Evolutionary conservation across 768 basidiomycete genomes (phyloP), one percentile per base, ranked within the genome.

Genomic region (Phylloporus rhodoxanthus): DNA sequence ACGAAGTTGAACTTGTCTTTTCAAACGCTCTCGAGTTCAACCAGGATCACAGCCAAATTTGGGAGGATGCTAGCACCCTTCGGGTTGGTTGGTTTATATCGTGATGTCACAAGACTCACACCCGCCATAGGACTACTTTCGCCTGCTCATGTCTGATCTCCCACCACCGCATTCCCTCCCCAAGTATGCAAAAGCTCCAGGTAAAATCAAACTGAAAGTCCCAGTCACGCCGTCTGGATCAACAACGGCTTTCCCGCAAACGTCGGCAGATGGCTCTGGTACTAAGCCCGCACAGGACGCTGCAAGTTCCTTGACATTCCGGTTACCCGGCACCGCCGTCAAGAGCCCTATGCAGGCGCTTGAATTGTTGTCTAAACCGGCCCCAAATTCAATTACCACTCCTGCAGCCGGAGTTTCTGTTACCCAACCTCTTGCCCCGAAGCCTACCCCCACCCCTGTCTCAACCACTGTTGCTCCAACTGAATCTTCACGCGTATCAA

Each of bases 1-100:
- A 79, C 8, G 94, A 97, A 51, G 85, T 94, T 13, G 90, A 93
- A 58, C 77, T 93, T 36, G 86, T 97, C 21, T 95, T 93, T 68
- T 78, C 81, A 7, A 97, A 97, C 63, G 94, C 92, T 9, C 74
- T 90, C 64, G 69, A 77, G 50, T 97, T 93, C 70, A 97, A 97
- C 58, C 82, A 80, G 60, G 92, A 95, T 25, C 82, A 86, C 60
- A 89, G 85, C 23, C 76, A 69, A 48, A 87, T 92, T 25, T 91
- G 87, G 84, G 81, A 87, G 57, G 87, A 90, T 58, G 88, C 90
- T 17, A 62, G 75, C 17, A 66, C 71, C 3, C 76, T 92, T 21
- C 74, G 81, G 58, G 89, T 88, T 64, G 30, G 76, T 69, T 40
- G 25, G 43, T 5, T 41, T 36, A 33, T 32, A 17, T 44, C 42